These are phyloP conservation scores for Phanerochaete sordida DNA, from an alignment of 768 basidiomycete genomes.

Conservation along the genomic window DNA sequence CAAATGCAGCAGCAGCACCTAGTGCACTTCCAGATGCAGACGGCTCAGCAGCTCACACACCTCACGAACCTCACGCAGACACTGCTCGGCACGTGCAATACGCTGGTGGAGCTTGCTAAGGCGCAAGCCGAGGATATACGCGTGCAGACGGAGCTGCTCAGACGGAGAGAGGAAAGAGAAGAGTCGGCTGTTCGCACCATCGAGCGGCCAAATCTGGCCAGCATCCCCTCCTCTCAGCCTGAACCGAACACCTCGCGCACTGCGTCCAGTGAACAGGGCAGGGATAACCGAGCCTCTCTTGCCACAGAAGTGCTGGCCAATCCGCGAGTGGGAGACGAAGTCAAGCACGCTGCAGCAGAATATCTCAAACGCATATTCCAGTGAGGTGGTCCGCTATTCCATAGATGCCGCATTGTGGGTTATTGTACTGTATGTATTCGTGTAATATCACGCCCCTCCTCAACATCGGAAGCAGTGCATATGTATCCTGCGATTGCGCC, in stretches of 20 bases:
- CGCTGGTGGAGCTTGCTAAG: constrained; percentile 51
- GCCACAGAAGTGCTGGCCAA: constrained; percentile 68
- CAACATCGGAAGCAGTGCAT: too few relatives aligned
- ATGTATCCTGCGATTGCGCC: too few relatives aligned
- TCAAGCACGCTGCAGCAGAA: constrained; percentile 66
- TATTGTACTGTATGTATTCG: background rate
- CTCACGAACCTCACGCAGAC: constrained; percentile 49
- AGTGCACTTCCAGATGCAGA: constrained; percentile 7
- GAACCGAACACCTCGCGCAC: background rate
- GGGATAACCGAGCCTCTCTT: constrained; percentile 47
- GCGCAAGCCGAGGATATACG: constrained; percentile 67
- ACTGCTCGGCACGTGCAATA: constrained; percentile 46
- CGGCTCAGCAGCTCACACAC: constrained; percentile 37
- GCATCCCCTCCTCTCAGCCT: background rate
- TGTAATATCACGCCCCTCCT: too few relatives aligned
- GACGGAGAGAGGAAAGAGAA: constrained; percentile 67
- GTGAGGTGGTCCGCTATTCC: background rate
- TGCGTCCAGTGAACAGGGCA: background rate
- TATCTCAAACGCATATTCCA: constrained; percentile 66
- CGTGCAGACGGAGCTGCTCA: constrained; percentile 66
- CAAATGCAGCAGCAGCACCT: constrained; percentile 1
- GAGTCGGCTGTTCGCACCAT: constrained; percentile 44
- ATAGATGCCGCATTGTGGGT: background rate
- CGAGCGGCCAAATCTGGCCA: background rate
- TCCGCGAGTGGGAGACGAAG: constrained; percentile 50